Conservation (phyloP, 495 filamentous ascomycete species). For the Talaromyces proteolyticus region DNA sequence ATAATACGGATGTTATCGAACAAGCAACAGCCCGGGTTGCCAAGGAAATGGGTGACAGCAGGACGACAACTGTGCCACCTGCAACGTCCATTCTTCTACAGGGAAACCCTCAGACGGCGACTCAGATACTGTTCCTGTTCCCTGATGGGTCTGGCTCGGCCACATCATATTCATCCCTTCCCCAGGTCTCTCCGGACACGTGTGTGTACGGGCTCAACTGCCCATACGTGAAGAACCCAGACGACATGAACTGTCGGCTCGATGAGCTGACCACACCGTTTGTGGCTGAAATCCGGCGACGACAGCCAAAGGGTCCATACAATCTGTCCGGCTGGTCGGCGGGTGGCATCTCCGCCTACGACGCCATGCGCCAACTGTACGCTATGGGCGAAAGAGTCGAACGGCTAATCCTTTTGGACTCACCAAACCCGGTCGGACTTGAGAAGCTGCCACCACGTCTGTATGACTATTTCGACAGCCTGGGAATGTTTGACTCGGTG, state of each 20-base stretch:
- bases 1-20: conserved; percentile 9
- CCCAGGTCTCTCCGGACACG: conserved; percentile 46
- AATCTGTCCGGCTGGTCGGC: conserved; percentile 76
- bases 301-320: conserved; percentile 69
- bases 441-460: conserved; percentile 72
- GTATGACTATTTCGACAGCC: conserved; percentile 71
- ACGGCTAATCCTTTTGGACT: conserved; percentile 74
- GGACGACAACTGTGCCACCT: conserved; percentile 18
- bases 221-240: conserved; percentile 60
- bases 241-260: conserved; percentile 47
- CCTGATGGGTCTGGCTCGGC: conserved; percentile 25
- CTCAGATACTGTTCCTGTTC: conserved; percentile 26
- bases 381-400: conserved; percentile 63
- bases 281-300: conserved; percentile 61
- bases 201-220: conserved; percentile 60
- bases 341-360: conserved; percentile 84
- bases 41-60: not conserved
- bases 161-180: conserved; percentile 53
- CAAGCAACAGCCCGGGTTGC: conserved; percentile 7
- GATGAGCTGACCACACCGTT: conserved; percentile 51
- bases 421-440: conserved; percentile 70
- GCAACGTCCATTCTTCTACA: conserved; percentile 21
- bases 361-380: conserved; percentile 65
- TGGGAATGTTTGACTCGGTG: conserved; percentile 76
- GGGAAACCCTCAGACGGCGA: conserved; percentile 19